Base-by-base conservation (phyloP, 2,329 filamentous ascomycete genomes). In the Botrytis squamosa region DNA sequence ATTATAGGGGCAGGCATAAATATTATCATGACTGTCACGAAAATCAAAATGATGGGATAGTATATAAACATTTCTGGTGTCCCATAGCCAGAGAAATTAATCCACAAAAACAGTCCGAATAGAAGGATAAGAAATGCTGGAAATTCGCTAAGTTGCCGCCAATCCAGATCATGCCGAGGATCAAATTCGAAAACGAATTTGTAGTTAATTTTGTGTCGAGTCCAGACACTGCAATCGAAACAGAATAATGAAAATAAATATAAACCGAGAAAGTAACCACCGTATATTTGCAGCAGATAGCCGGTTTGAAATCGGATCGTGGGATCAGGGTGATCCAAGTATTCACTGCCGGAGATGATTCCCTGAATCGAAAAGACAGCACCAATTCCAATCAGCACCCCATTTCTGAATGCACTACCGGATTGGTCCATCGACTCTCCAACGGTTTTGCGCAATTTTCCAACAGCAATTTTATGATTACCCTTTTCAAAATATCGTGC, bases 111-210 rank as follows among this genome's bases (percentile, higher is more conserved):
- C 22, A 98, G 80, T 0, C 95, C 95, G 57, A 95, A 85, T 7
- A 94, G 81, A 67, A 97, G 88, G 7, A 94, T 84, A 80, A 97
- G 94, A 81, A 97, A 91, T 77, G 93, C 93, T 3, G 96, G 95
- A 76, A 98, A 91, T 86, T 96, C 93, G 10, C 92, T 86, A 44
- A 98, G 86, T 81, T 97, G 91, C 77, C 93, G 90, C 94, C 95
- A 99, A 82, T 98, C 93, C 42, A 98, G 85, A 76, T 91, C 89
- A 81, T 96, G 90, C 74, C 95, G 88, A 71, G 91, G 91, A 84
- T 98, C 95, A 80, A 97, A 96, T 83, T 99, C 96, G 80, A 99
- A 99, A 78, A 98, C 94, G 82, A 98, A 98, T 71, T 92, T 89
- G 81, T 98, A 98, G 81, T 99, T 99, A 83, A 99, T 93, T 83